Base-by-base conservation (phyloP, 2,329 filamentous ascomycete species). In the Sclerotinia subarctica region DNA sequence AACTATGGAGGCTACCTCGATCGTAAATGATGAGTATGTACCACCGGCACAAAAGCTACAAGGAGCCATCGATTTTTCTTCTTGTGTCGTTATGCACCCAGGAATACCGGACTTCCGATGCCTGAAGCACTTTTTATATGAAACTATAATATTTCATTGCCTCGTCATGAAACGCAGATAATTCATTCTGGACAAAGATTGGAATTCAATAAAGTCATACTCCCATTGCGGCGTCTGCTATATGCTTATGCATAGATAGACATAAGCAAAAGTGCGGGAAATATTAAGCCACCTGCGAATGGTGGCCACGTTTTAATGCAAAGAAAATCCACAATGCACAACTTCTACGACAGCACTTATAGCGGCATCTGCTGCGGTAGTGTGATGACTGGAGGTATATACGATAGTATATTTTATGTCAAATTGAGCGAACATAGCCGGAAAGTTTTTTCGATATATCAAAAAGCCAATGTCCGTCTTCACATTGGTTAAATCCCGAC, bases 231-330 rank as follows among this genome's bases (percentile, higher is more conserved):
- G 32, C n/a, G n/a, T 11, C 35, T 58, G 54, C 19, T 17, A 47
- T 26, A n/a, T 32, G 17, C 44, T 47, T 21, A 47, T 32, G 44
- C 57, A 60, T 44, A 60, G 8, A 35, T 19, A 49, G 10, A 29
- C 21, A 49, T 38, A 51, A 62, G 58, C 46, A 38, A 62, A 38
- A 35, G 13, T 32, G 29, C 58, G 44, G 58, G 46, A 60, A 32
- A 49, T 35, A 60, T 60, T 49, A 49, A 60, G 58, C 26, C 44
- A 62, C 58, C 29, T 49, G 19, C 21, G 49, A 21, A 46, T 62
- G 29, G 13, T 62, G 29, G 58, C 58, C 46, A 49, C 58, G 58
- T 62, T 62, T 62, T 35, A 35, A 60, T 60, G 58, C 44, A 59
- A 59, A 59, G 42, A 32, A 60, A 60, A 60, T 60, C 57, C 56